Base-by-base conservation (phyloP, 441 rosid species). In the Theobroma grandiflorum region DNA sequence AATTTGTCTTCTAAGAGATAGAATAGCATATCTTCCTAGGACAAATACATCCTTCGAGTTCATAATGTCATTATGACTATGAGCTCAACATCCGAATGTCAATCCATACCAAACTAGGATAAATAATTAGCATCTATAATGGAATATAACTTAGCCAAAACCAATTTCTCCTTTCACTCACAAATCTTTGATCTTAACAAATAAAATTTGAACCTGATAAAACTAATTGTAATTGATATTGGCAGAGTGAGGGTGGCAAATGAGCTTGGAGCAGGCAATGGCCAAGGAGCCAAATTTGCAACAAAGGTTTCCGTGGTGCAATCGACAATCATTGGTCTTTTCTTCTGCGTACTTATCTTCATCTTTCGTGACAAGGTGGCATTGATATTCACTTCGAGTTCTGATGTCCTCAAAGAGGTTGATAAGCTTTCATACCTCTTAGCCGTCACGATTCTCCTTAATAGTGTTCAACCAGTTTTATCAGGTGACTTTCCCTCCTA, bases 401-500 rank as follows among this genome's bases (percentile, higher is more conserved):
- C 75, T 11, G 80, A 79, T 3, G 94, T 95, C 4, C 83, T 90
- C 7, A 6, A 71, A 14, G 89, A 87, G 82, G 97, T 95, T 3
- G 78, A 89, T 20, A 12, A 40, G 2, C 90, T 95, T 33, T 79
- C 95, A 2, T 40, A 76, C 61, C 91, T 91, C 16, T 74, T 95
- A 42, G 97, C 86, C 4, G 14, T 85, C 62, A 88, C 95, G 0
- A 88, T 93, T 81, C 87, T 95, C 59, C 90, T 95, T 20, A 95
- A 95, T 84, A 93, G 96, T 59, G 82, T 95, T 50, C 95, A 93
- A 33, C 98, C 97, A 14, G 87, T 95, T 78, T 76, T 95, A 20
- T 95, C 95, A 15, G 98, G 98, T 92, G 9, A 63, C 3, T 0
- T 14, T 53, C 22, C 18, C 6, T 7, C 71, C 71, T 8, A 37